Evolutionary conservation across 345 rosid genomes (phyloP).

Genomic region (Eucalyptus cloeziana): DNA sequence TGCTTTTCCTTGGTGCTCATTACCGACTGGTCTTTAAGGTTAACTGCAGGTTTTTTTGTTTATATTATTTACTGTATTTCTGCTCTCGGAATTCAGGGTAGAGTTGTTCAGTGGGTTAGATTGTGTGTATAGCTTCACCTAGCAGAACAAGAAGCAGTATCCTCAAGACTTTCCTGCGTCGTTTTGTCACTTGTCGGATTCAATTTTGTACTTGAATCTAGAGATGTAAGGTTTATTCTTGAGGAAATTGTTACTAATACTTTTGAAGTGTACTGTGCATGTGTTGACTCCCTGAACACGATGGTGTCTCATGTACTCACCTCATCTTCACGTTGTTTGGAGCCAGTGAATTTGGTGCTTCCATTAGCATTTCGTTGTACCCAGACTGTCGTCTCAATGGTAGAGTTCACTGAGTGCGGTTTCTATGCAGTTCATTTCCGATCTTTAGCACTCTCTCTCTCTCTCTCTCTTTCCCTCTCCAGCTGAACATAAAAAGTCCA

Average conservation of each 20-base stretch:
- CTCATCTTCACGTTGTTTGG: background rate
- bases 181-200: background rate
- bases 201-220: background rate
- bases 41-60: background rate
- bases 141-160: background rate
- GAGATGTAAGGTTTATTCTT: background rate
- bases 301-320: background rate
- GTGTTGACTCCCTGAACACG: background rate
- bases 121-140: background rate
- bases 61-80: background rate
- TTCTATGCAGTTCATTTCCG: background rate
- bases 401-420: background rate
- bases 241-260: background rate
- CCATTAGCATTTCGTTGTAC: background rate
- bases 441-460: background rate
- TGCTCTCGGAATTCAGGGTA: background rate
- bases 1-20: background rate
- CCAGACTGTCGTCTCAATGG: background rate
- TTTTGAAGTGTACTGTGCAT: background rate
- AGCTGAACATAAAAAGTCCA: background rate
- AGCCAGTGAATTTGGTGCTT: background rate
- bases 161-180: background rate
- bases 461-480: background rate
- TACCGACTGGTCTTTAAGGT: background rate
- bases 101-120: background rate